Percentiles rank a stretch among this genome's conserved stretches.
phyloP scores from a whole-genome alignment of 2,329 filamentous ascomycete genomes.

The Chaetothyriales sp. region DNA sequence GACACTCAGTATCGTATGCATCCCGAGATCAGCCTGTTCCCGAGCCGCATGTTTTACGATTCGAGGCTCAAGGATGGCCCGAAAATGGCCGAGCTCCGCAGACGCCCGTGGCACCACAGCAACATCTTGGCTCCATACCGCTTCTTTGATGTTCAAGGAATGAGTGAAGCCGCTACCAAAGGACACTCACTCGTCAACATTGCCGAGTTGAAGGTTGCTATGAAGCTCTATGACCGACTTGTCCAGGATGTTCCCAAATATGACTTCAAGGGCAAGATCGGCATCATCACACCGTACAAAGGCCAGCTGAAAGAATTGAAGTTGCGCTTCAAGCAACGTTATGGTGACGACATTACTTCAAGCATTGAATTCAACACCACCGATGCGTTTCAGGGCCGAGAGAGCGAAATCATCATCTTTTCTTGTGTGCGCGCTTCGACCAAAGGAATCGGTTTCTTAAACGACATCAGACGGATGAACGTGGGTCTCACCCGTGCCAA shows the following conservation, averaged over 20 bases:
- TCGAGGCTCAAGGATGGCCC: conserved; percentile 70
- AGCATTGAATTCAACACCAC: conserved; percentile 96
- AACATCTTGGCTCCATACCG: conserved; percentile 77
- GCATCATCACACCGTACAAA: conserved; percentile 97
- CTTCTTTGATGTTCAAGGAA: conserved; percentile 91
- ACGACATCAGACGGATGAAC: conserved; percentile 97
- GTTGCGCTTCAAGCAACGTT: conserved; percentile 55
- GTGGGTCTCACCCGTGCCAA: conserved; percentile 94
- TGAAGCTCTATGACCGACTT: conserved; percentile 72
- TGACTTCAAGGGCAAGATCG: conserved; percentile 70
- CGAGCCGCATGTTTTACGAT: conserved; percentile 86
- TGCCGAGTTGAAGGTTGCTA: conserved; percentile 72
- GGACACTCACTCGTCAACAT: conserved; percentile 85
- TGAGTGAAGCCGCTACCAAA: conserved; percentile 64
- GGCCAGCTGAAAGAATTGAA: conserved; percentile 75
- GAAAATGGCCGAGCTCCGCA: conserved; percentile 63
- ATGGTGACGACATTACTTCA: conserved; percentile 60
- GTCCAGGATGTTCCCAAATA: conserved; percentile 54
- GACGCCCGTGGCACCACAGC: conserved; percentile 73
- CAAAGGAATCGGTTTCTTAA: conserved; percentile 95
- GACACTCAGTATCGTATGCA: conserved; percentile 99
- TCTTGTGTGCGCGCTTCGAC: conserved; percentile 89
- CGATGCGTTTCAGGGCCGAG: conserved; percentile 91
- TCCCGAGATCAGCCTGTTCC: conserved; percentile 85
- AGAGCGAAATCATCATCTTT: conserved; percentile 97